Percentiles rank a stretch among this genome's conserved stretches.
These are phyloP conservation scores for Ceratobasidium sp. DNA, from an alignment of 1,284 basidiomycete genomes.

Conservation along the genomic window DNA sequence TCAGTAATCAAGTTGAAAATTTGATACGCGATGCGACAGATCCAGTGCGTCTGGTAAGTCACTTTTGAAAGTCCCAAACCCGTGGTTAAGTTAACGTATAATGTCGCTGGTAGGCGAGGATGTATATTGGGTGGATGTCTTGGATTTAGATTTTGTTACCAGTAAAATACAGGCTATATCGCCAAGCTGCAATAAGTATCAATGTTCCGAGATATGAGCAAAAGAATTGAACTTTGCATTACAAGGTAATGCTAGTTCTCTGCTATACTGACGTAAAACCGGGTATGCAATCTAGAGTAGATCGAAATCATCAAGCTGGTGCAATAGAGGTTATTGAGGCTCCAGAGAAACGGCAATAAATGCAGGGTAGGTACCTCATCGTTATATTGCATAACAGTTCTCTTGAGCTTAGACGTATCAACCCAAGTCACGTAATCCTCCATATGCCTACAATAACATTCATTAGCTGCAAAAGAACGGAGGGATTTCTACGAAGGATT, in stretches of 20 bases:
- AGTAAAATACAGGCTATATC: conserved; percentile 21
- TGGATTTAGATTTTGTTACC: conserved; percentile 67
- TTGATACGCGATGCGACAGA: conserved; percentile 91
- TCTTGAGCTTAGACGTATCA: conserved; percentile 96
- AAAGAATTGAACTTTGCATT: not conserved
- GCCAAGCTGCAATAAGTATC: not conserved
- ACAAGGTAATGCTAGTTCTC: not conserved
- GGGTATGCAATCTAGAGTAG: conserved; percentile 68
- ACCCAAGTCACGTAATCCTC: conserved; percentile 99
- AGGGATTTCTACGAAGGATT: not conserved
- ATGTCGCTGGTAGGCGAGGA: conserved; percentile 67
- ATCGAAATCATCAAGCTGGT: conserved; percentile 91
- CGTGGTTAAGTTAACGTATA: not conserved
- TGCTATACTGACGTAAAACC: not conserved
- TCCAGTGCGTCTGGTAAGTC: conserved; percentile 77
- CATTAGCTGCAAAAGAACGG: conserved; percentile 1
- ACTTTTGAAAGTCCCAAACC: not conserved
- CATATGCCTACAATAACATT: conserved; percentile 77
- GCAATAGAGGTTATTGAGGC: conserved; percentile 27
- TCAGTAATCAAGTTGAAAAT: conserved; percentile 89
- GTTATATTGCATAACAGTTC: conserved; percentile 96
- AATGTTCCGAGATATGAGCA: too few relatives aligned
- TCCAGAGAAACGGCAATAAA: not conserved
- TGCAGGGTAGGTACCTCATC: conserved; percentile 80
- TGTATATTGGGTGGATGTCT: conserved; percentile 90